Conservation (phyloP, 2,329 filamentous ascomycete species). For the Sporothrix curviconia region DNA sequence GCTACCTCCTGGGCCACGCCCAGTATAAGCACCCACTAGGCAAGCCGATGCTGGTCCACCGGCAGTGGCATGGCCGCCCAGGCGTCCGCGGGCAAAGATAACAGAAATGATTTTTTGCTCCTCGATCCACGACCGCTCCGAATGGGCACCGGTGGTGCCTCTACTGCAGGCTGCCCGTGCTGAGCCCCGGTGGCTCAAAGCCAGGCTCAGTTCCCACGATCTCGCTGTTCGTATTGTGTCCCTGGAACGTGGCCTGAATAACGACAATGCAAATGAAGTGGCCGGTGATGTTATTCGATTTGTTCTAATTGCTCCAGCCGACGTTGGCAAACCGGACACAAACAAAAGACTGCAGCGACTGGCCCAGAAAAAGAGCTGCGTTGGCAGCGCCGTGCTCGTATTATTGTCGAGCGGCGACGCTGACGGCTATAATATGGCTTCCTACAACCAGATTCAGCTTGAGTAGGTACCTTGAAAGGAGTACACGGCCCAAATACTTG, state of each 20-base stretch:
- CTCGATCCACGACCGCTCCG: slow-evolving; percentile 31
- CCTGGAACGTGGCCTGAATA: neutral
- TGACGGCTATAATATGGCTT: slow-evolving; percentile 24
- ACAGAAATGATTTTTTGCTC: slow-evolving; percentile 28
- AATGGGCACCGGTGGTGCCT: slow-evolving; percentile 30
- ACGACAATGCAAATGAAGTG: neutral
- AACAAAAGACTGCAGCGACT: slow-evolving; percentile 33
- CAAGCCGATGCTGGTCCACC: neutral
- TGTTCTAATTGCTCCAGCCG: slow-evolving; percentile 34
- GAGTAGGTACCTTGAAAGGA: too few relatives aligned
- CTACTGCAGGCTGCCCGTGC: slow-evolving; percentile 22
- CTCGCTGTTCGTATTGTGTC: slow-evolving; percentile 34
- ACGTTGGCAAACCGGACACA: slow-evolving; percentile 28
- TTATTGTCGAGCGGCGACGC: slow-evolving; percentile 28
- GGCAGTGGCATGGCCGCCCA: neutral
- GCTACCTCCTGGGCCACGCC: neutral
- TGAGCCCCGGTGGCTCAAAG: slow-evolving; percentile 22
- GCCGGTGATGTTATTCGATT: slow-evolving; percentile 28
- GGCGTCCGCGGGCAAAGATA: neutral
- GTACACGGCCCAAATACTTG: too few relatives aligned
- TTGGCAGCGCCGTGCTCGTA: slow-evolving; percentile 31
- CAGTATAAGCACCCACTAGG: neutral
- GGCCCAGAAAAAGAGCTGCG: slow-evolving; percentile 18
- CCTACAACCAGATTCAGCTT: slow-evolving; percentile 35
- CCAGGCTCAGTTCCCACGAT: slow-evolving; percentile 34